Percentiles rank a stretch among this genome's conserved stretches.
These are phyloP conservation scores for Saccharum officinarum DNA, from an alignment of 176 grass and related monocot species.

Conservation along the genomic window DNA sequence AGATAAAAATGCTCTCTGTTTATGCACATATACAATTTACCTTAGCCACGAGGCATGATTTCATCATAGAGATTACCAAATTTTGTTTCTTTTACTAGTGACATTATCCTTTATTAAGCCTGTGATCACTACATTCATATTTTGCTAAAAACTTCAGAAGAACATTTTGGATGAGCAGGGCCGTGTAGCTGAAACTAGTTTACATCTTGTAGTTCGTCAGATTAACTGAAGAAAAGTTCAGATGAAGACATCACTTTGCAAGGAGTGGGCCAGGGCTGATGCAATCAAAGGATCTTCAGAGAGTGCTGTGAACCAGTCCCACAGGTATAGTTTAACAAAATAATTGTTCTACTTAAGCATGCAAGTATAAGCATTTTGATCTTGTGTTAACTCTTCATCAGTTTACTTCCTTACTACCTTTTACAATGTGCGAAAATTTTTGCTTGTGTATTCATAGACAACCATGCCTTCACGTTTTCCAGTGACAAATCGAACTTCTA, in stretches of 20 bases:
- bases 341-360: background rate
- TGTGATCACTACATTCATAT: background rate
- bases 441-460: background rate
- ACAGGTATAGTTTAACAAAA: background rate
- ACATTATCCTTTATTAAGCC: background rate
- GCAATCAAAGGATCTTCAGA: background rate
- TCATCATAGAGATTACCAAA: background rate
- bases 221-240: background rate
- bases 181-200: background rate
- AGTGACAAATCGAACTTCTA: background rate
- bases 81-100: background rate
- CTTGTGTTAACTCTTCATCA: background rate
- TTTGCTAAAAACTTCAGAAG: background rate
- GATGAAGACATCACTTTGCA: background rate
- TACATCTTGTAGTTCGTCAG: background rate
- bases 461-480: background rate
- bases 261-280: background rate
- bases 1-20: background rate
- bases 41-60: background rate
- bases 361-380: background rate
- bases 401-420: background rate
- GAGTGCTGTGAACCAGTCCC: background rate
- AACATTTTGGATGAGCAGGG: background rate
- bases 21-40: background rate
- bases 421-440: background rate